Evolutionary conservation across 495 filamentous ascomycete species (phyloP).

Genomic region (Tuber brumale): DNA sequence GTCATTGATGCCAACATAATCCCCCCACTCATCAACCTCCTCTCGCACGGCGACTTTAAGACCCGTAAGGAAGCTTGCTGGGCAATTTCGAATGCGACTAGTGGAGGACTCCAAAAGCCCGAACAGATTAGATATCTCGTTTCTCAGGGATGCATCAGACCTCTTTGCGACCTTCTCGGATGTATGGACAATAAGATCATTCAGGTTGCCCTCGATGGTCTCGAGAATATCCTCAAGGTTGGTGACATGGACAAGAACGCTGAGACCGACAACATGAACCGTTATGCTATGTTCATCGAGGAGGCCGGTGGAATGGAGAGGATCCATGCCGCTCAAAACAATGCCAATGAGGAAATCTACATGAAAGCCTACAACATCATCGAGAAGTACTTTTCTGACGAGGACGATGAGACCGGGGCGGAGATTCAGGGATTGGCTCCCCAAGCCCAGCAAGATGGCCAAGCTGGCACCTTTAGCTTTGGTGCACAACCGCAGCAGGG

Average conservation of each 20-base stretch:
- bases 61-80: constrained; percentile 99
- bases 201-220: constrained; percentile 93
- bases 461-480: constrained; percentile 73
- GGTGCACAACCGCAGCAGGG: constrained; percentile 69
- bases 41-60: constrained; percentile 97
- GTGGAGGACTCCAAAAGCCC: constrained; percentile 94
- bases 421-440: constrained; percentile 57
- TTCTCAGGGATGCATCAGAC: constrained; percentile 88
- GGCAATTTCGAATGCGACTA: constrained; percentile 99
- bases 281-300: constrained; percentile 96
- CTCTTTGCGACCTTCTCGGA: constrained; percentile 87
- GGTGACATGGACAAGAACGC: constrained; percentile 97
- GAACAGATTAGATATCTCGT: constrained; percentile 97
- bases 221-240: constrained; percentile 99
- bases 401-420: constrained; percentile 66
- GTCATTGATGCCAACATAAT: constrained; percentile 97
- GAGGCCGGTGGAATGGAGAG: constrained; percentile 99
- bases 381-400: constrained; percentile 99
- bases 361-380: constrained; percentile 99
- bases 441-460: constrained; percentile 46
- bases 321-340: constrained; percentile 99
- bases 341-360: constrained; percentile 99
- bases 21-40: constrained; percentile 86
- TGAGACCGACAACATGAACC: constrained; percentile 76
- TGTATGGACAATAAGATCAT: constrained; percentile 99